Conservation (phyloP, 495 filamentous ascomycete species). For the Aspergillus indologenus region DNA sequence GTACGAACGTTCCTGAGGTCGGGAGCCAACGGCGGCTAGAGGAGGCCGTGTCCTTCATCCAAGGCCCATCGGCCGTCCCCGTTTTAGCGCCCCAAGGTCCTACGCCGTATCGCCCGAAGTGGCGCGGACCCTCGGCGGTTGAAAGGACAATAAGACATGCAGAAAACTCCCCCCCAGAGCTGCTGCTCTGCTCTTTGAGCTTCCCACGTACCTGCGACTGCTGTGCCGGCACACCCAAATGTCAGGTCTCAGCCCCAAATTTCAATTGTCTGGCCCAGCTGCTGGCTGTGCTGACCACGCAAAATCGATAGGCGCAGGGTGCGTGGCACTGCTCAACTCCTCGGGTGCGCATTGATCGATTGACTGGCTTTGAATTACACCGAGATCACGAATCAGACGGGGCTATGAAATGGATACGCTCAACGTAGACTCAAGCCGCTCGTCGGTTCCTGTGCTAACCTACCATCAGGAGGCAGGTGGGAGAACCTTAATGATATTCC, state of each 20-base stretch:
- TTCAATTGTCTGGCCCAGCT: slow-evolving; percentile 10
- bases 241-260: slow-evolving; percentile 7
- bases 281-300: slow-evolving; percentile 9
- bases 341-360: slow-evolving; percentile 18
- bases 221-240: slow-evolving; percentile 8
- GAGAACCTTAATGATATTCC: not conserved
- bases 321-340: slow-evolving; percentile 15
- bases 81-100: slow-evolving; percentile 34
- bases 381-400: slow-evolving; percentile 9
- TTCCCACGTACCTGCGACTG: slow-evolving; percentile 14
- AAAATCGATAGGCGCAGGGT: slow-evolving; percentile 24
- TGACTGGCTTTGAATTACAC: slow-evolving; percentile 23
- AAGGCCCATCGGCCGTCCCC: slow-evolving; percentile 27
- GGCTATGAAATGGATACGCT: not conserved
- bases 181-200: not conserved
- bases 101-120: slow-evolving; percentile 28
- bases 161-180: slow-evolving; percentile 6
- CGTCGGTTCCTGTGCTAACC: not conserved
- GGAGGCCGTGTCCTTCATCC: slow-evolving; percentile 13
- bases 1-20: not conserved
- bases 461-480: not conserved
- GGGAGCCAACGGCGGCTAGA: slow-evolving; percentile 37
- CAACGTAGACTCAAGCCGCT: not conserved
- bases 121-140: slow-evolving; percentile 24
- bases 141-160: slow-evolving; percentile 14